Evolutionary conservation across 2,329 filamentous ascomycete species (phyloP).

Genomic region (Phoma sp.): DNA sequence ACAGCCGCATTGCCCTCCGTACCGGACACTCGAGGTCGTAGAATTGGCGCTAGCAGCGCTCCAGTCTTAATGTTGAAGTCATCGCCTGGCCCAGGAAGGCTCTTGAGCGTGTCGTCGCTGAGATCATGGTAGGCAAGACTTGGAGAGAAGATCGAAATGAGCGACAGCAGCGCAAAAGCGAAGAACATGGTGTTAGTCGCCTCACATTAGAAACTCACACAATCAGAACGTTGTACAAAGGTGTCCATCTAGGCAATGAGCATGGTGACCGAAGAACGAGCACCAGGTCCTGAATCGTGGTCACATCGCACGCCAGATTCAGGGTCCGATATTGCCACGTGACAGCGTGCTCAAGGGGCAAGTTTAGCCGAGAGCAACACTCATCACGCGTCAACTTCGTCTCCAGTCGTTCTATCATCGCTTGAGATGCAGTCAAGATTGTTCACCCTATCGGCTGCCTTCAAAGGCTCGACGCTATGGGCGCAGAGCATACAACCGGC

Average conservation of each 20-base stretch:
- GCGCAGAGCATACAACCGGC: background rate
- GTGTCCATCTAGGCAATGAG: conserved; percentile 1
- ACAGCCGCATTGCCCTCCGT: conserved; percentile 77
- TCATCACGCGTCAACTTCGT: conserved; percentile 16
- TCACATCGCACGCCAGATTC: conserved; percentile 19
- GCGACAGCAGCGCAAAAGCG: conserved; percentile 28
- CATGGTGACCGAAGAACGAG: conserved; percentile 18
- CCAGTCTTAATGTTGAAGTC: conserved; percentile 85
- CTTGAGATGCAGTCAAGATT: conserved; percentile 38
- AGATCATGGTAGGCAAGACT: conserved; percentile 64
- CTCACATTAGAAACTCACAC: conserved; percentile 22
- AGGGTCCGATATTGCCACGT: conserved; percentile 6
- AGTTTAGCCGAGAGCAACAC: conserved; percentile 26
- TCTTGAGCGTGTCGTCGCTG: conserved; percentile 75
- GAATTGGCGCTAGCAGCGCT: conserved; percentile 81
- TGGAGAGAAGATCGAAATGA: conserved; percentile 34
- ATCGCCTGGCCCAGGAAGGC: conserved; percentile 70
- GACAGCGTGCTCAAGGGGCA: conserved; percentile 16
- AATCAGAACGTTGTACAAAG: conserved; percentile 5
- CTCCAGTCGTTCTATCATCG: conserved; percentile 5
- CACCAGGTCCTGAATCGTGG: conserved; percentile 26
- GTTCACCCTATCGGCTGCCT: conserved; percentile 25
- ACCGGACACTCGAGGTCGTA: conserved; percentile 86
- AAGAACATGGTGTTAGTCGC: conserved; percentile 24
- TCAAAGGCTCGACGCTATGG: conserved; percentile 25